Base-by-base conservation (phyloP, 129 eudicot genomes). In the Calendula officinalis region DNA sequence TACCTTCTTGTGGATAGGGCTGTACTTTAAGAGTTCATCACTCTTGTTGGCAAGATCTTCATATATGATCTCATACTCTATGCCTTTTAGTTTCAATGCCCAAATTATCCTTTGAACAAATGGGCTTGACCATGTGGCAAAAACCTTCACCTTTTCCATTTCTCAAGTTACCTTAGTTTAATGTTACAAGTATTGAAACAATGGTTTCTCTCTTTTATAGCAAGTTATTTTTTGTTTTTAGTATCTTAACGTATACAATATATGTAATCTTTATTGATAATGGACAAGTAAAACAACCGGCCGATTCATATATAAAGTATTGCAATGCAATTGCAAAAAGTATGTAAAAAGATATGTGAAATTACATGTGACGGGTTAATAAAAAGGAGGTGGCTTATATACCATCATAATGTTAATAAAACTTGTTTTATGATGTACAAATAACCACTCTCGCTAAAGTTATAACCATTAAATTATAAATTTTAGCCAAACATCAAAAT, bases 71-170 rank as follows among this genome's bases (percentile, higher is more conserved):
- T 86, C 86, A 34, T 61, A 82, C 60, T 86, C 88, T n/a, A 85
- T 22, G 50, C 85, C 85, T 77, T 85, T 85, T 5, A 82, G 54
- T 65, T 74, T 69, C 34, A 86, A 62, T 44, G 86, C 94, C 78
- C 82, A 83, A 9, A 79, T 67, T 0, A 76, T 53, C 68, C 86
- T 73, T 69, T 72, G 8, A 67, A 51, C 75, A 60, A 22, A 77
- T 60, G 73, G 86, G 62, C 89, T 82, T 15, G 84, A 74, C 86
- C 86, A 80, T 62, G 79, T 70, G 44, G 80, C 79, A 36, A 76
- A 74, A 50, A 86, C 82, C 80, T 82, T 82, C 62, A 86, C 89
- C 55, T 74, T 79, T 12, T 77, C 80, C 88, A 82, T 82, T 17
- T 40, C 55, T 45, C 22, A 13, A 32, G 38, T 27, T 41, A 54